A percentile compares a stretch with the other conserved stretches of the same genome.
These are phyloP conservation scores for Coemansia sp. DNA, from an alignment of 192 early-diverging fungal species.

Conservation along the genomic window DNA sequence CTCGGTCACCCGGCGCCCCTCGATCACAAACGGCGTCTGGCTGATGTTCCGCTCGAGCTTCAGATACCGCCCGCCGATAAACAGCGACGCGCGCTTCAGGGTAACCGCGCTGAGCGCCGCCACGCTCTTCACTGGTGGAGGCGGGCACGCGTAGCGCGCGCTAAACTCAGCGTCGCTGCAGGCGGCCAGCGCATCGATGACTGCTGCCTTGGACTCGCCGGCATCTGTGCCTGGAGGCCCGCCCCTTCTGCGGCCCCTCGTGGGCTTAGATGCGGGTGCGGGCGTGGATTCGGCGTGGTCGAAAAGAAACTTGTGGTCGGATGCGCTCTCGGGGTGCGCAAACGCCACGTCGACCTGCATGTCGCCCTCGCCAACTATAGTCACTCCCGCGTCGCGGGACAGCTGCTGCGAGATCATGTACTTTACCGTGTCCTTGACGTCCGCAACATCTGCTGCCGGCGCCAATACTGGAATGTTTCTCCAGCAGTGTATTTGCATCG, in stretches of 20 bases:
- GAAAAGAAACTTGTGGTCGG: slow-evolving; percentile 31
- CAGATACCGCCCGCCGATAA: slow-evolving; percentile 69
- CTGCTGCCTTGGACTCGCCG: neutral
- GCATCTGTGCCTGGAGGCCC: too few species aligned
- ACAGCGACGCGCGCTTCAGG: slow-evolving; percentile 55
- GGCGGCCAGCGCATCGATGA: slow-evolving; percentile 10
- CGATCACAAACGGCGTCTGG: slow-evolving; percentile 83
- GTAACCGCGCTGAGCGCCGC: slow-evolving; percentile 15
- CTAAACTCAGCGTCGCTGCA: slow-evolving; percentile 22
- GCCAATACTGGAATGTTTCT: neutral
- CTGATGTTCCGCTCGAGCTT: slow-evolving; percentile 73
- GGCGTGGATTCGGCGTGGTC: neutral
- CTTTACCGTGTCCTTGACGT: slow-evolving; percentile 39
- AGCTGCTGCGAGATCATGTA: slow-evolving; percentile 19
- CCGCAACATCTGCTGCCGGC: neutral
- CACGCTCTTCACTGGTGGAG: slow-evolving; percentile 23
- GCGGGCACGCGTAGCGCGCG: slow-evolving; percentile 21
- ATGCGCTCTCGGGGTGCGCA: slow-evolving; percentile 15
- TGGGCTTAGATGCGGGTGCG: too few species aligned
- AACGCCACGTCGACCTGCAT: slow-evolving; percentile 36
- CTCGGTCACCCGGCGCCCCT: slow-evolving; percentile 66
- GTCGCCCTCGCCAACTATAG: slow-evolving; percentile 11
- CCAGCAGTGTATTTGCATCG: slow-evolving; percentile 17
- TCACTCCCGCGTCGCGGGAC: neutral
- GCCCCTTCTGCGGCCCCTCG: too few species aligned